Percentiles rank a stretch among this genome's conserved stretches.
These are phyloP conservation scores for Scedosporium boydii DNA, from an alignment of 2,329 filamentous ascomycete species.

Conservation along the genomic window DNA sequence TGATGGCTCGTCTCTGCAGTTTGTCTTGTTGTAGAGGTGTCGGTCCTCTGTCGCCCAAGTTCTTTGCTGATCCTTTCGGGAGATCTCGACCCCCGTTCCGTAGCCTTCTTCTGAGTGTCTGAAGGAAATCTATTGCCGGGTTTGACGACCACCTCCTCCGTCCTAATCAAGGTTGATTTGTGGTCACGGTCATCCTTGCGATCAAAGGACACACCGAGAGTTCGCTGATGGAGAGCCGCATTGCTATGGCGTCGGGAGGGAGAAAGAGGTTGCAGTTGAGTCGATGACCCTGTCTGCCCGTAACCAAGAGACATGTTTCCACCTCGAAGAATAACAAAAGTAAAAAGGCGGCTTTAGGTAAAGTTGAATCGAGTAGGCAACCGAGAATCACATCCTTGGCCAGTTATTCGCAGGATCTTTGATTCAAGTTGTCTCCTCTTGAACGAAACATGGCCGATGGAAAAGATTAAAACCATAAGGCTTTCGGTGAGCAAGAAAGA, in stretches of 20 bases:
- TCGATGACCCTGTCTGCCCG: not conserved
- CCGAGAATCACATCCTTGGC: no score
- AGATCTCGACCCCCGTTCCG: not conserved
- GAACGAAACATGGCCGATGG: no score
- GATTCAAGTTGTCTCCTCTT: no score
- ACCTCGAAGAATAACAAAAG: no score
- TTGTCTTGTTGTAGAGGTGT: not conserved
- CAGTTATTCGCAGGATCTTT: no score
- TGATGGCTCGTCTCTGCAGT: conserved; percentile 35
- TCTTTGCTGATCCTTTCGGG: not conserved
- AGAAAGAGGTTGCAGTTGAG: not conserved
- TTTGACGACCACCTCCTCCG: not conserved
- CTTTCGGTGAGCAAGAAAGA: no score
- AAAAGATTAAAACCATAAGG: no score
- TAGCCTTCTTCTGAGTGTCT: not conserved
- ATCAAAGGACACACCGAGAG: not conserved
- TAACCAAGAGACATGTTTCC: no score
- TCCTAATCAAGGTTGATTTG: not conserved
- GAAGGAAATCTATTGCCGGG: not conserved
- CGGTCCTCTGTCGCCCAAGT: not conserved
- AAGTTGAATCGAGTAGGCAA: no score
- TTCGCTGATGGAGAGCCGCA: not conserved
- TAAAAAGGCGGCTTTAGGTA: no score
- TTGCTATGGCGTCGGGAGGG: not conserved
- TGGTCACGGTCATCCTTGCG: not conserved